These are phyloP conservation scores for Penicillium chermesinum DNA, from an alignment of 495 filamentous ascomycete genomes.

Conservation along the genomic window DNA sequence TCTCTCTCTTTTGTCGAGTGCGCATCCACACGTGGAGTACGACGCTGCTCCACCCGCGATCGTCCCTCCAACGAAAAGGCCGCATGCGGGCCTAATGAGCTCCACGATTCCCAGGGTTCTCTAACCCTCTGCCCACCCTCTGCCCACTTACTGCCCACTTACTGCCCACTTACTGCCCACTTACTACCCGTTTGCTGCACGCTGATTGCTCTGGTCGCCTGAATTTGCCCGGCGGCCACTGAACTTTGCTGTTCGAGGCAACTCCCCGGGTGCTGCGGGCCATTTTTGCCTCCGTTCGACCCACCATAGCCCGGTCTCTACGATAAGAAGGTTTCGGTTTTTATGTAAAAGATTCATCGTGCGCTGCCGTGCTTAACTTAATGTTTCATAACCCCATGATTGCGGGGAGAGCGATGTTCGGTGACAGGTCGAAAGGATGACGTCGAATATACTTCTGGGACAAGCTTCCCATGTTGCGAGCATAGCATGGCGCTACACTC, in stretches of 20 bases:
- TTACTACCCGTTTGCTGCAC: no score
- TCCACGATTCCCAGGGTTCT: background rate
- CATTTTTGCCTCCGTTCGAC: no score
- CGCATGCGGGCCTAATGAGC: slow-evolving; percentile 9
- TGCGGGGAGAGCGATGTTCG: slow-evolving; percentile 2
- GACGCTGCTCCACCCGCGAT: slow-evolving; percentile 23
- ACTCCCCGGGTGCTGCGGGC: background rate
- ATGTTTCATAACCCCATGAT: background rate
- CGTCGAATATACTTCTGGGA: no score
- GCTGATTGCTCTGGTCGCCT: no score
- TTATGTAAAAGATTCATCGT: slow-evolving; percentile 24
- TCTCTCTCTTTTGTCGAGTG: background rate
- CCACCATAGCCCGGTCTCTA: background rate
- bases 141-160: no score
- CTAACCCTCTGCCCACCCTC: no score
- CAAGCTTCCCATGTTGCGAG: no score
- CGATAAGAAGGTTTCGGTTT: slow-evolving; percentile 23
- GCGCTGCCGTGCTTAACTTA: background rate
- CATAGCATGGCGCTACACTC: background rate
- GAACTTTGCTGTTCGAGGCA: slow-evolving; percentile 1
- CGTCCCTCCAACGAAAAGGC: slow-evolving; percentile 16
- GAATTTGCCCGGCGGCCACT: no score
- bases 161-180: no score
- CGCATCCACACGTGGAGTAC: slow-evolving; percentile 26
- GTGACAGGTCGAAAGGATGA: no score